Base-by-base conservation (phyloP, 1,284 basidiomycete species). In the Agaricales sp. region DNA sequence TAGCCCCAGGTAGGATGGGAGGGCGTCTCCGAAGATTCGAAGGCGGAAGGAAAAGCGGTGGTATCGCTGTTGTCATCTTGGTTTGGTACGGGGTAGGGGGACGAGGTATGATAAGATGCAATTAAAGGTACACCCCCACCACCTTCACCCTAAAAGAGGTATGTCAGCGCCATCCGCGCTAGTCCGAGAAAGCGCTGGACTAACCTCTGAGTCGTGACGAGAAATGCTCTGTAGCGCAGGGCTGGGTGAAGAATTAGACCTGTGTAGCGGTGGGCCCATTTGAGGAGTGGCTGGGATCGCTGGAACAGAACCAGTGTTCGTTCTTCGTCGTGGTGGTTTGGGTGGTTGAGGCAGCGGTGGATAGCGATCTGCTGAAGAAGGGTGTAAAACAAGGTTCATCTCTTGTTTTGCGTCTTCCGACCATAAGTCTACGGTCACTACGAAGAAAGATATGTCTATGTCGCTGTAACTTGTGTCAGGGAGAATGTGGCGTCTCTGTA, bases 401-500 rank as follows among this genome's bases (percentile, higher is more conserved):
- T 92, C 87, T 37, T 81, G 77, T 53, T 75, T 78, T 25, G 80
- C 82, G 58, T 91, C 89, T 39, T 74, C 75, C 0, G 87, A 90
- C 86, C 90, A 92, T 1, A 94, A 69, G 64, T 94, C 92, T 13
- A 90, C 89, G 43, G 87, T 89, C 21, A 92, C 84, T 43, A 95
- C 67, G 60, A 95, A 87, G 66, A 91, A 92, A 1, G 87, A 86
- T 52, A 75, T 81, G 62, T 93, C 86, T 47, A 94, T 72, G 46
- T 90, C 83, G 55, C 92, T 93, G 63, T 41, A 52, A 38, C 35
- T 21, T 39, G 41, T 12, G 41, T 3, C 26, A 47, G 30, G 48
- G 51, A n/a, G n/a, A n/a, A n/a, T n/a, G n/a, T n/a, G n/a, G n/a
- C n/a, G n/a, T n/a, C n/a, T n/a, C n/a, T n/a, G n/a, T 55, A 46